Evolutionary conservation across 2,329 filamentous ascomycete genomes (phyloP).

Genomic region (Raffaelea arxii): DNA sequence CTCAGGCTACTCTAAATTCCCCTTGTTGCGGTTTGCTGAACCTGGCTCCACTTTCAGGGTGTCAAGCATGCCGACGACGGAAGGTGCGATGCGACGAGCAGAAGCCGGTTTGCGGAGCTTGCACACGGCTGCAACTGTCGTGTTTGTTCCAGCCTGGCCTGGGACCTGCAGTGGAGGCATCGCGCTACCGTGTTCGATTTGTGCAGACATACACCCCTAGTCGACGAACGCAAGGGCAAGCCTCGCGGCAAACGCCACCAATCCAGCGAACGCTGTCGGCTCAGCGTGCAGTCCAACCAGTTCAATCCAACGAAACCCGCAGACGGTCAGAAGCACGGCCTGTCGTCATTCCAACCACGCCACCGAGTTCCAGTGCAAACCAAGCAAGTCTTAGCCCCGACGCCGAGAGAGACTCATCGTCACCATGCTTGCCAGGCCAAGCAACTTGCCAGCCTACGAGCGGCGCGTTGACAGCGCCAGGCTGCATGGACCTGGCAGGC

Average conservation of each 20-base stretch:
- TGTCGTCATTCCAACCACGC: too few relatives aligned
- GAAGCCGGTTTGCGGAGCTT: conserved; percentile 15
- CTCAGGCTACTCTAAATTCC: too few relatives aligned
- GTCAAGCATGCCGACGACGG: conserved; percentile 15
- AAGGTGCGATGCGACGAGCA: conserved; percentile 15
- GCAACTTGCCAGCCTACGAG: background rate
- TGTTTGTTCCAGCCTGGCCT: conserved; percentile 12
- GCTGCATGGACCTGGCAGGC: background rate
- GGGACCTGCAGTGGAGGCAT: background rate
- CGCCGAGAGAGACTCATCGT: too few relatives aligned
- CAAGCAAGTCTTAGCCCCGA: too few relatives aligned
- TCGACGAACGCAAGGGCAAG: background rate
- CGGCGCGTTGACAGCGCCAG: background rate
- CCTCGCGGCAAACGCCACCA: too few relatives aligned
- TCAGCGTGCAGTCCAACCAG: too few relatives aligned
- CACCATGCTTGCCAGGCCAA: too few relatives aligned
- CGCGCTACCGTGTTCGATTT: conserved; percentile 4
- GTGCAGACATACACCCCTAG: background rate
- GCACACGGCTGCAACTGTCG: conserved; percentile 12
- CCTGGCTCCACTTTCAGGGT: conserved; percentile 4
- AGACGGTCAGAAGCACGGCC: too few relatives aligned
- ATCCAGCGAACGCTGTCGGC: too few relatives aligned
- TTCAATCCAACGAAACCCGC: too few relatives aligned
- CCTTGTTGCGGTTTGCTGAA: too few relatives aligned
- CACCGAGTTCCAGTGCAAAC: too few relatives aligned